Evolutionary conservation across 116 monocot genomes (phyloP).

Genomic region (Thalassia testudinum): DNA sequence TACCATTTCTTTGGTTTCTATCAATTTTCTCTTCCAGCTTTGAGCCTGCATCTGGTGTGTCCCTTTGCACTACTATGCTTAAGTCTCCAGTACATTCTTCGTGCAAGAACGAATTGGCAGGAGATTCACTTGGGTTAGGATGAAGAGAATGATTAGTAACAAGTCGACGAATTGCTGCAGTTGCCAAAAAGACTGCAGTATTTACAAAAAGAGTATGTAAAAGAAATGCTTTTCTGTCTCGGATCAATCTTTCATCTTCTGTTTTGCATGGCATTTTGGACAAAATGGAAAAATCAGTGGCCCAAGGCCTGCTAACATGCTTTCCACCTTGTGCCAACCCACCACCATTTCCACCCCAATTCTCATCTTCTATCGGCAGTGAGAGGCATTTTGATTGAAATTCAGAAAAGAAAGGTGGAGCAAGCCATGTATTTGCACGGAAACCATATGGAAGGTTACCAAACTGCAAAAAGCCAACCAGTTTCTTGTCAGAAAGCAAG

Average conservation of each 20-base stretch:
- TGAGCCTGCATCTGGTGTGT: constrained; percentile 41
- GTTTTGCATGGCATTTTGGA: constrained; percentile 66
- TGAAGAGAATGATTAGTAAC: constrained; percentile 5
- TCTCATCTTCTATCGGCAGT: constrained; percentile 69
- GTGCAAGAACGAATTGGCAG: constrained; percentile 13
- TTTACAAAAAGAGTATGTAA: constrained; percentile 76
- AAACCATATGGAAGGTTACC: constrained; percentile 97
- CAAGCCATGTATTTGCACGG: constrained; percentile 92
- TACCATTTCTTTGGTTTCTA: constrained; percentile 22
- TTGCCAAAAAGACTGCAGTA: constrained; percentile 51
- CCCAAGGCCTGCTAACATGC: constrained; percentile 48
- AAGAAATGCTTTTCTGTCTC: constrained; percentile 88
- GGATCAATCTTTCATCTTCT: constrained; percentile 62
- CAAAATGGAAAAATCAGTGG: constrained; percentile 58
- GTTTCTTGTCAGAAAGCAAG: neutral
- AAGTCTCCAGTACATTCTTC: constrained; percentile 66
- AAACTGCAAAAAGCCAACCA: constrained; percentile 26
- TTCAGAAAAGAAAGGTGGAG: constrained; percentile 51
- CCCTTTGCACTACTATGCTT: constrained; percentile 41
- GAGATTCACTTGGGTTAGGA: constrained; percentile 2
- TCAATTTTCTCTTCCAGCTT: constrained; percentile 52
- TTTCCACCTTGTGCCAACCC: constrained; percentile 31
- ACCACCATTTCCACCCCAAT: constrained; percentile 81
- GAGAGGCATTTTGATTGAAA: constrained; percentile 27
- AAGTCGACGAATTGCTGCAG: constrained; percentile 32